A percentile compares a stretch with the other conserved stretches of the same genome.
phyloP scores from a whole-genome alignment of 2,329 filamentous ascomycete genomes.

The Cladophialophora immunda region DNA sequence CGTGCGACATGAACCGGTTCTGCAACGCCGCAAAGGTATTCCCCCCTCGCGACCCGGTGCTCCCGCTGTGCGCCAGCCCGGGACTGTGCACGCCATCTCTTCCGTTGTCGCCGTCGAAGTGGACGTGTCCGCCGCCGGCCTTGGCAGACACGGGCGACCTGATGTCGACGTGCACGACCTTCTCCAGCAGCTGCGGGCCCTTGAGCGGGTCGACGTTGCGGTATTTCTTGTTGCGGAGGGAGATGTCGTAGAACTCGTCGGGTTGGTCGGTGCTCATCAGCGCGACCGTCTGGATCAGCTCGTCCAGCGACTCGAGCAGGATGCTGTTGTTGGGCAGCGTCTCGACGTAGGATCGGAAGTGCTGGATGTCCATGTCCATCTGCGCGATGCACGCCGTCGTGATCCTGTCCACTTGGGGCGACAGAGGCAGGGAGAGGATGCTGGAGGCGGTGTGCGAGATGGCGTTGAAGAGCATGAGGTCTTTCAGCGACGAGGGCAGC shows the following conservation, averaged over 20 bases:
- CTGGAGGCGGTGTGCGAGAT: constrained; percentile 88
- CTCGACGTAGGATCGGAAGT: constrained; percentile 85
- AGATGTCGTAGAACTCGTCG: constrained; percentile 97
- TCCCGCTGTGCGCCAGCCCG: constrained; percentile 47
- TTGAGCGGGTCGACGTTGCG: constrained; percentile 90
- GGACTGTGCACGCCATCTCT: constrained; percentile 51
- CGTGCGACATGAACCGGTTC: constrained; percentile 39
- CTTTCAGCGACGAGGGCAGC: constrained; percentile 94
- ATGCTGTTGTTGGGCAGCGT: constrained; percentile 82
- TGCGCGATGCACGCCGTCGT: constrained; percentile 85
- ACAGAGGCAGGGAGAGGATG: constrained; percentile 77
- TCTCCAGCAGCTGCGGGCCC: constrained; percentile 88
- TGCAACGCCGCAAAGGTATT: constrained; percentile 40
- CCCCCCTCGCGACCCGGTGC: constrained; percentile 14
- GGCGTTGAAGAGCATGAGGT: constrained; percentile 97
- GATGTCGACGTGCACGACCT: constrained; percentile 56
- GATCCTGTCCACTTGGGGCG: constrained; percentile 81
- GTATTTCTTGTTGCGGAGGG: constrained; percentile 89
- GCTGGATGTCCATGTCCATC: constrained; percentile 82
- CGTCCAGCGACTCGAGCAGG: constrained; percentile 86
- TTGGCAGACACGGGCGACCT: constrained; percentile 17
- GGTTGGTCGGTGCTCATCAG: constrained; percentile 87
- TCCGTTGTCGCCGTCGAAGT: constrained; percentile 22
- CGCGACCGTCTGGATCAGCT: constrained; percentile 89
- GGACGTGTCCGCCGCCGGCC: constrained; percentile 10